phyloP scores from a whole-genome alignment of 2,329 filamentous ascomycete species.

The Claviceps arundinis region DNA sequence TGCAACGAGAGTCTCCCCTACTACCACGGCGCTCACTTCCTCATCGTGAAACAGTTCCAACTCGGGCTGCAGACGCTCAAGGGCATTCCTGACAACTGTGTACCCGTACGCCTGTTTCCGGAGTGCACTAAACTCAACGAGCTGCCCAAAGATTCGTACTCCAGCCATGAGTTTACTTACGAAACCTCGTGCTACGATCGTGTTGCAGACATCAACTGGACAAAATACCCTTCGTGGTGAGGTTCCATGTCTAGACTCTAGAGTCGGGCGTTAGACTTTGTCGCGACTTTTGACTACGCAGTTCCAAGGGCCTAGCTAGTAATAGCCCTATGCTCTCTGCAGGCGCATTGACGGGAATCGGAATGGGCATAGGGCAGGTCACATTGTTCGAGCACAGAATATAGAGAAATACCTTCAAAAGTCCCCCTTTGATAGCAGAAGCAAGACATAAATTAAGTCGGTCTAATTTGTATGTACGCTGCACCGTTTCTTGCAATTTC shows the following conservation, averaged over 20 bases:
- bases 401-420: no score
- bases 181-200: constrained; percentile 27
- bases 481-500: no score
- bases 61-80: constrained; percentile 1
- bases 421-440: no score
- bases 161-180: constrained; percentile 27
- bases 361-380: no score
- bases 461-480: no score
- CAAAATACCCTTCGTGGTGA: constrained; percentile 12
- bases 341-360: no score
- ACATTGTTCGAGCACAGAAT: no score
- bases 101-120: constrained; percentile 27
- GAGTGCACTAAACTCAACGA: constrained; percentile 26
- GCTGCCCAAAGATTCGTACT: constrained; percentile 20
- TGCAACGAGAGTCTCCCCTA: constrained; percentile 30
- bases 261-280: background rate
- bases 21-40: constrained; percentile 22
- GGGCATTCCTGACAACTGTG: constrained; percentile 25
- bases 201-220: constrained; percentile 18
- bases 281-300: background rate
- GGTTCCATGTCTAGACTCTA: no score
- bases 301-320: no score
- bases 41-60: constrained; percentile 26
- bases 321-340: no score
- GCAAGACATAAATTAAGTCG: no score